These are phyloP conservation scores for Sclerotinia glacialis DNA, from an alignment of 2,329 filamentous ascomycete genomes.

Conservation along the genomic window DNA sequence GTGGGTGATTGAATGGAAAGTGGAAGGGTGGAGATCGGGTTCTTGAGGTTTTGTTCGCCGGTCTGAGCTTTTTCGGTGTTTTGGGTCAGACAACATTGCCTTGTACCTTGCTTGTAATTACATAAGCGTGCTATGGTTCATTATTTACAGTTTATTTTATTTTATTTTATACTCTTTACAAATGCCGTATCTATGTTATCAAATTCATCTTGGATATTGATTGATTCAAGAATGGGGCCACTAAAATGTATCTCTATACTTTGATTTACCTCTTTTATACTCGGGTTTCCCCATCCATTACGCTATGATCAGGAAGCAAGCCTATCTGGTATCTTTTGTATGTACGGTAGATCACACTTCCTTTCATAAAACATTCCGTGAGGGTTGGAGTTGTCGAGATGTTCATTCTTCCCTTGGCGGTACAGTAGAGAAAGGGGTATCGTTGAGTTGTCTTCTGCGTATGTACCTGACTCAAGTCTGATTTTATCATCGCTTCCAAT, in stretches of 20 bases:
- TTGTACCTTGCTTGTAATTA: no score
- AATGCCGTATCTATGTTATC: neutral
- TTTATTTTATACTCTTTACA: neutral
- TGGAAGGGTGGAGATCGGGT: constrained; percentile 10
- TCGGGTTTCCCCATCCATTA: neutral
- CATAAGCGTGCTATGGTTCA: no score
- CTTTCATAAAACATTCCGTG: neutral
- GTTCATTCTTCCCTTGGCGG: neutral
- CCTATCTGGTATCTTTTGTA: neutral
- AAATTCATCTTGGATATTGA: neutral
- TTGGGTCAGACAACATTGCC: neutral
- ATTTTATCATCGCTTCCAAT: neutral
- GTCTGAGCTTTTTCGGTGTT: neutral
- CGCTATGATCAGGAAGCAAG: neutral
- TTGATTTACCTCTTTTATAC: neutral
- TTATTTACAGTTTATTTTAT: no score
- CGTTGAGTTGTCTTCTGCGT: neutral
- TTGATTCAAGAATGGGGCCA: no score
- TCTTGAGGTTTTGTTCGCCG: constrained; percentile 3
- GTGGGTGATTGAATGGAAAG: constrained; percentile 10
- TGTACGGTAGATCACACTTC: neutral
- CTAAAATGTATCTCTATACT: no score
- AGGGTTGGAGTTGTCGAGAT: neutral
- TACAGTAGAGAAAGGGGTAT: neutral
- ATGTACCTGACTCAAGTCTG: neutral